Evolutionary conservation across 1,284 basidiomycete genomes (phyloP), one percentile per base, ranked within the genome.

Genomic region (Ustilago sp.): DNA sequence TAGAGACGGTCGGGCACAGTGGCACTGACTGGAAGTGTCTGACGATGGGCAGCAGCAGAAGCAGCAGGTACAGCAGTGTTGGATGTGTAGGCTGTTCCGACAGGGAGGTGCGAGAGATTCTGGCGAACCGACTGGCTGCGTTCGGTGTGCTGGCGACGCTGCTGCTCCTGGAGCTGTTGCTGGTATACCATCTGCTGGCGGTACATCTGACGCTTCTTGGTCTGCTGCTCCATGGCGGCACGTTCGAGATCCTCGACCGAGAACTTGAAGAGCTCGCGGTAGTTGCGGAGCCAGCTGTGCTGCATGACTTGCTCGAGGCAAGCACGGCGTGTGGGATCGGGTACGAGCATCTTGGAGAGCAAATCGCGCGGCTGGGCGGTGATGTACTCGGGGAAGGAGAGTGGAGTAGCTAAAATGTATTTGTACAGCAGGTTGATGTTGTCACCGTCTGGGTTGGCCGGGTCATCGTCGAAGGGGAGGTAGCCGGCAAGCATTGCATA

Each of bases 391-490:
- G 84, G 84, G 74, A 86, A 86, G 38, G 81, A 79, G 28, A 86
- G 76, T 0, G 83, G 83, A 11, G 84, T 86, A 13, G 84, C 81
- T 58, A 98, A 93, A 87, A 99, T 99, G 88, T 99, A 99, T 87
- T 94, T 95, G 91, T 99, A 99, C 58, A 99, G 89, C n/a, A 98
- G 89, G 86, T 98, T 99, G 89, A 99, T 99, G 88, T 99, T 99
- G 88, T 99, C 95, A 66, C 97, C 97, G 75, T 99, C 97, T 3
- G 97, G 97, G 87, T 99, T 99, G 36, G 92, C 92, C 1, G 97
- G 97, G 87, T 99, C 97, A 86, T 99, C 97, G 87, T 99, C 97
- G 87, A 98, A 99, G n/a, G 97, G 97, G 36, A 99, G 91, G 86
- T 99, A 99, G 8, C 97, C 97, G 1, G 96, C 95, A 12, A 99